Conservation (phyloP, 2,329 filamentous ascomycete genomes). For the Ceratocystis eucalypticola region DNA sequence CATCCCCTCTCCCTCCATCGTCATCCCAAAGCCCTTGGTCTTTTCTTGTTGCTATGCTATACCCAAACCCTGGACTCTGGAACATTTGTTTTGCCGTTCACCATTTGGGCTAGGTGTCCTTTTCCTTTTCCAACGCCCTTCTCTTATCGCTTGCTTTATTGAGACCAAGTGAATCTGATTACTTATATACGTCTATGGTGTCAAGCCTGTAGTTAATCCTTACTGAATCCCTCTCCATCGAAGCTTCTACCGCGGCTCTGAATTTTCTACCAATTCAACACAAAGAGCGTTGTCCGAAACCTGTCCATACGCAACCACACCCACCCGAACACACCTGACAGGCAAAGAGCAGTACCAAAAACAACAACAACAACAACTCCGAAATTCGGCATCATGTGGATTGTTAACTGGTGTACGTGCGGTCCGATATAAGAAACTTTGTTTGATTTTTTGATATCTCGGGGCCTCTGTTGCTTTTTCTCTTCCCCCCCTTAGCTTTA, state of each 20-base stretch:
- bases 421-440: background rate
- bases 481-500: background rate
- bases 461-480: background rate
- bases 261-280: slow-evolving; percentile 20
- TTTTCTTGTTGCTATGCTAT: background rate
- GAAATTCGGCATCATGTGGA: slow-evolving; percentile 56
- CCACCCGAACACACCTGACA: too few species aligned
- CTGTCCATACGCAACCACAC: slow-evolving; percentile 15
- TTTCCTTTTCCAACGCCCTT: slow-evolving; percentile 5
- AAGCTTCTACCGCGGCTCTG: slow-evolving; percentile 1
- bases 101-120: slow-evolving; percentile 3
- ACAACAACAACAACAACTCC: background rate
- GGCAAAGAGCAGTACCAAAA: background rate
- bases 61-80: slow-evolving; percentile 2
- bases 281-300: slow-evolving; percentile 6
- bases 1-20: background rate
- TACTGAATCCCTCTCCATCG: background rate
- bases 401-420: slow-evolving; percentile 83
- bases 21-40: slow-evolving; percentile 3
- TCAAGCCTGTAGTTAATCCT: background rate
- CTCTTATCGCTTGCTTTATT: background rate
- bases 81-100: background rate
- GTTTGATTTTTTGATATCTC: background rate
- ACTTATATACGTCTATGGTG: slow-evolving; percentile 9
- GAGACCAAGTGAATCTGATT: background rate